Percentiles rank a stretch among this genome's conserved stretches.
Conservation (phyloP, 257 asterid genomes). For the Linderniella brevidens region DNA sequence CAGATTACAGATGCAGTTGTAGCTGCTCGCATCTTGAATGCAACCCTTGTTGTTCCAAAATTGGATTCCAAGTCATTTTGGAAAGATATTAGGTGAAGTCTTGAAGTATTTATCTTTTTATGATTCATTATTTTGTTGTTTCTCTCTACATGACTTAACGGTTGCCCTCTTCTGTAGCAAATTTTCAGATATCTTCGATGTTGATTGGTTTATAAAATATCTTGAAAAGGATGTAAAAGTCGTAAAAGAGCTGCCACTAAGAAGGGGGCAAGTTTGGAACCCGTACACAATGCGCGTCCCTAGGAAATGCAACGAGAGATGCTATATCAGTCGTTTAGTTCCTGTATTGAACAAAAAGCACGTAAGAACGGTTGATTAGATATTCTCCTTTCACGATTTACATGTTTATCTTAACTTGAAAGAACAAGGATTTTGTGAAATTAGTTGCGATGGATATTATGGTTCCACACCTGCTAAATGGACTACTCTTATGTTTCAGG, state of each 20-base stretch:
- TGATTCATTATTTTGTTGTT: constrained; percentile 9
- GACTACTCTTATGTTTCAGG: constrained; percentile 37
- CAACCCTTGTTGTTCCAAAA: constrained; percentile 77
- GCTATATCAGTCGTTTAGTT: constrained; percentile 49
- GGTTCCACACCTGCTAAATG: constrained; percentile 8
- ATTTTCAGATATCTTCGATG: constrained; percentile 78
- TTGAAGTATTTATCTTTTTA: constrained; percentile 8
- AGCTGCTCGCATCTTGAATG: constrained; percentile 95
- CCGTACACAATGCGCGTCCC: constrained; percentile 86
- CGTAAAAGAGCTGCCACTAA: constrained; percentile 59
- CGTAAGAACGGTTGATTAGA: constrained; percentile 25
- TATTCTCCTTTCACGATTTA: not conserved
- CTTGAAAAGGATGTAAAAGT: constrained; percentile 64
- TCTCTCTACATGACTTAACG: constrained; percentile 10
- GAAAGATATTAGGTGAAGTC: constrained; percentile 78
- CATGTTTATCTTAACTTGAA: too few species aligned
- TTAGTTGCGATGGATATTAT: not conserved
- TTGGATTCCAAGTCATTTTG: constrained; percentile 85
- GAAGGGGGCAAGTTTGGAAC: constrained; percentile 49
- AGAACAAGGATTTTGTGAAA: not conserved
- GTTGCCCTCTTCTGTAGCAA: constrained; percentile 32
- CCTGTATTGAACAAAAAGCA: constrained; percentile 60
- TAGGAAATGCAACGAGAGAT: constrained; percentile 65
- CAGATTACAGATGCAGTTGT: constrained; percentile 97
- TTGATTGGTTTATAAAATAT: constrained; percentile 61